Conservation (phyloP, 75 land plant species). For the Pseudotsuga menziesii region DNA sequence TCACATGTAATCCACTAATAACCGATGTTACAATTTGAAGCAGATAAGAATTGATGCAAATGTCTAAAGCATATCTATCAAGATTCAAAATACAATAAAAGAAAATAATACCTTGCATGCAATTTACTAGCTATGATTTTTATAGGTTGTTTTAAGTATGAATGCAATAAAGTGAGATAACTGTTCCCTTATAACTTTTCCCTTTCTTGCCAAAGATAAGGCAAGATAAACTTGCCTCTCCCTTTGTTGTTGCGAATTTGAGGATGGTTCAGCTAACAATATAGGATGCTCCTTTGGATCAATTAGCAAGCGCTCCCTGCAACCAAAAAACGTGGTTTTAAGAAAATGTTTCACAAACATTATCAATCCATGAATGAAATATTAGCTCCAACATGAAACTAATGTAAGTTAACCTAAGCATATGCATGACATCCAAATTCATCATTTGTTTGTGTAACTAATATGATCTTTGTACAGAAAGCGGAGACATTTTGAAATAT, state of each 20-base stretch:
- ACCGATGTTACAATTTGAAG: too few relatives aligned
- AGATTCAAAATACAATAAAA: neutral
- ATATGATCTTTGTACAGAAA: too few relatives aligned
- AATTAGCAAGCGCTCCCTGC: conserved; percentile 71
- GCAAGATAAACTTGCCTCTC: conserved; percentile 30
- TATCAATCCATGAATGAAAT: too few relatives aligned
- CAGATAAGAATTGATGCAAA: too few relatives aligned
- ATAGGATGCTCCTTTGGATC: conserved; percentile 99
- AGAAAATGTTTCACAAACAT: too few relatives aligned
- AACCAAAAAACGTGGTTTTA: conserved; percentile 3
- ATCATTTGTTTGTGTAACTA: too few relatives aligned
- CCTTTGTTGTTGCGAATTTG: conserved; percentile 73
- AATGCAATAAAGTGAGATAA: neutral
- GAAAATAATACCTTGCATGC: neutral
- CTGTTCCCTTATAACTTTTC: neutral
- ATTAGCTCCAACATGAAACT: too few relatives aligned
- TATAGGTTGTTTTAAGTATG: neutral
- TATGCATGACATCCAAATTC: too few relatives aligned
- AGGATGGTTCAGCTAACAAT: conserved; percentile 94
- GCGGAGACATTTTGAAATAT: too few relatives aligned
- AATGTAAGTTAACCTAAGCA: too few relatives aligned
- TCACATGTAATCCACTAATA: too few relatives aligned
- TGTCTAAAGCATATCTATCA: too few relatives aligned
- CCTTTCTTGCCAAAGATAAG: neutral
- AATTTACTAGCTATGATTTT: neutral